Conservation (phyloP, 1,139 yeast species). For the Taiozyma sp. region DNA sequence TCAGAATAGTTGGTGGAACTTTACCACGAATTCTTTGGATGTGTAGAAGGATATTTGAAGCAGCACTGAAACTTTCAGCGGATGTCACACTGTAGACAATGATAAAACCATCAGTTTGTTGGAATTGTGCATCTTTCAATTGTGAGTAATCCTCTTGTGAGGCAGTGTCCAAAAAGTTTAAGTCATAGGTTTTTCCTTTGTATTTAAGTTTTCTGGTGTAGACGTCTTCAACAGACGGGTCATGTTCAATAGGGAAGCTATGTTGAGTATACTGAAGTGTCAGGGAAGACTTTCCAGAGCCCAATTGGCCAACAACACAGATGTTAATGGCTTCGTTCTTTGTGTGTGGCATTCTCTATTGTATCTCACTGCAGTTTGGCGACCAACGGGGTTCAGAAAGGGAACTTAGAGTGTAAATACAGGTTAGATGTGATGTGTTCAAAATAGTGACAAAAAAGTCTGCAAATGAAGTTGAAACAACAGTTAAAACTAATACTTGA, state of each 20-base stretch:
- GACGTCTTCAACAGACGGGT: conserved; percentile 82
- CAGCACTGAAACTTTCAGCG: conserved; percentile 10
- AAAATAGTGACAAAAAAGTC: too few relatives aligned
- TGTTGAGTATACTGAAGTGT: conserved; percentile 78
- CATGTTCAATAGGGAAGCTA: conserved; percentile 75
- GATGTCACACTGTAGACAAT: conserved; percentile 39
- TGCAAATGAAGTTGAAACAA: too few relatives aligned
- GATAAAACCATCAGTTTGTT: conserved; percentile 79
- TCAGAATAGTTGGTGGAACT: conserved; percentile 67
- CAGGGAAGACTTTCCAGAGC: conserved; percentile 80
- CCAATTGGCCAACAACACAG: conserved; percentile 68
- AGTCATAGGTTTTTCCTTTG: conserved; percentile 61
- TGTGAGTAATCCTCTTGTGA: conserved; percentile 82
- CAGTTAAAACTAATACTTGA: background rate
- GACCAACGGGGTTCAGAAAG: too few relatives aligned
- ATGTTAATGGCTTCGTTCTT: conserved; percentile 5
- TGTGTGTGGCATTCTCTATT: background rate
- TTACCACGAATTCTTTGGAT: conserved; percentile 26
- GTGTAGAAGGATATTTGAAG: conserved; percentile 14
- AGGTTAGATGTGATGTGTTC: too few relatives aligned
- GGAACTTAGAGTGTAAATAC: too few relatives aligned
- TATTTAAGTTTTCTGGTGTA: conserved; percentile 59
- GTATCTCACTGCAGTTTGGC: too few relatives aligned
- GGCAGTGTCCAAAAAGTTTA: conserved; percentile 81
- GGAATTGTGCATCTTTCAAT: conserved; percentile 71